Evolutionary conservation across 805 yeast species (phyloP).

Genomic region (Kodamaea restingae): DNA sequence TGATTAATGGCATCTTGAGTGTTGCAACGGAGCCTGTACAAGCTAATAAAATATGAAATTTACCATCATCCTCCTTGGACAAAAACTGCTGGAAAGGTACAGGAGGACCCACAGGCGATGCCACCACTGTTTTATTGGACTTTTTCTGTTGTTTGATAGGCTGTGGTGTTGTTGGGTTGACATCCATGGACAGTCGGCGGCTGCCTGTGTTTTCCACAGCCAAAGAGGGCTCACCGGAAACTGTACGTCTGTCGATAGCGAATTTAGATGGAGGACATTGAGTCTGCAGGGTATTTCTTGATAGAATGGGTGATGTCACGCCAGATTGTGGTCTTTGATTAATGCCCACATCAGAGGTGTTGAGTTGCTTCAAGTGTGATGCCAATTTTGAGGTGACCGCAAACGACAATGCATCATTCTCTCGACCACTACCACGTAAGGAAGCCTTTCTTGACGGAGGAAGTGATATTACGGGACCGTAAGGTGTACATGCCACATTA

Average conservation of each 20-base stretch:
- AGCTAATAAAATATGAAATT: conserved; percentile 82
- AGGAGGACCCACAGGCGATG: conserved; percentile 57
- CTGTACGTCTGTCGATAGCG: conserved; percentile 5
- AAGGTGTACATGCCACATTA: conserved; percentile 14
- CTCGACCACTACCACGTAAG: conserved; percentile 7
- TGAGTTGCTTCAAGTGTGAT: conserved; percentile 8
- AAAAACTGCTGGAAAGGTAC: conserved; percentile 73
- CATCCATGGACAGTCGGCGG: background rate
- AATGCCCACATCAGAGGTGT: background rate
- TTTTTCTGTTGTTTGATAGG: conserved; percentile 21
- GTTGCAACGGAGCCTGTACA: conserved; percentile 98
- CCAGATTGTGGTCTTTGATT: background rate
- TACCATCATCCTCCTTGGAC: conserved; percentile 72
- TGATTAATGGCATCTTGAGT: conserved; percentile 84
- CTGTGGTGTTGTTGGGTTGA: conserved; percentile 1
- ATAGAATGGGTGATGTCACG: conserved; percentile 3
- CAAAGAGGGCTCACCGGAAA: too few species aligned
- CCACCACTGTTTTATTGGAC: conserved; percentile 50
- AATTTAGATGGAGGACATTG: background rate
- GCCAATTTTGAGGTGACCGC: conserved; percentile 9
- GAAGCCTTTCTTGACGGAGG: conserved; percentile 14
- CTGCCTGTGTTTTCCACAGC: too few species aligned
- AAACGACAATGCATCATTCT: conserved; percentile 11
- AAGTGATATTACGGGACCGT: conserved; percentile 1
- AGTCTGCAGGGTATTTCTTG: background rate